Percentiles rank a stretch among this genome's conserved stretches.
phyloP scores from a whole-genome alignment of 202 grass and related monocot genomes.

The Zizania palustris region DNA sequence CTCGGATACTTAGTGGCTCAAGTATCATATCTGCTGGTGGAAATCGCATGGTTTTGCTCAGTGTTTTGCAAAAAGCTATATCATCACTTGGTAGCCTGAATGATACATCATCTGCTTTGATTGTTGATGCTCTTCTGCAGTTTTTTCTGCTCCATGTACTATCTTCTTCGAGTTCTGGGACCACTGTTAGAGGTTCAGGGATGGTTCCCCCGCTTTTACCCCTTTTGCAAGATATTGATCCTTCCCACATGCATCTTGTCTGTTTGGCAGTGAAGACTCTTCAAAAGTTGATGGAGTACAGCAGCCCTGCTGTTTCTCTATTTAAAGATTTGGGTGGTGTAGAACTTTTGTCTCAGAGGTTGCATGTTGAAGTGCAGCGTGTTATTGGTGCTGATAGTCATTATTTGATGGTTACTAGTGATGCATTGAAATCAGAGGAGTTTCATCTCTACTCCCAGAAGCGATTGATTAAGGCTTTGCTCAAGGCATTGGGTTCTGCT shows the following conservation, averaged over 20 bases:
- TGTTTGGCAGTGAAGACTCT: constrained; percentile 91
- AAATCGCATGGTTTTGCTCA: constrained; percentile 92
- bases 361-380: constrained; percentile 86
- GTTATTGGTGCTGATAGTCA: constrained; percentile 66
- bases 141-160: constrained; percentile 98
- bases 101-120: constrained; percentile 81
- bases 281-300: constrained; percentile 98
- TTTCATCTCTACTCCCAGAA: constrained; percentile 87
- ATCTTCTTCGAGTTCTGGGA: constrained; percentile 93
- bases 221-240: constrained; percentile 87
- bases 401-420: constrained; percentile 53
- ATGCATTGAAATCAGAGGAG: constrained; percentile 68
- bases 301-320: constrained; percentile 84
- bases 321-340: constrained; percentile 98
- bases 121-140: constrained; percentile 95
- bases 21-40: constrained; percentile 88
- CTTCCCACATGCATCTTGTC: constrained; percentile 82
- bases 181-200: constrained; percentile 80
- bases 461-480: constrained; percentile 85
- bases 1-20: constrained; percentile 88
- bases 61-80: constrained; percentile 95
- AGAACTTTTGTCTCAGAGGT: constrained; percentile 78
- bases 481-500: constrained; percentile 90
- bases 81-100: constrained; percentile 76
- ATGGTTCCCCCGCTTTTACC: constrained; percentile 90